Base-by-base conservation (phyloP, 2,329 filamentous ascomycete genomes). In the Emmonsia crescens region DNA sequence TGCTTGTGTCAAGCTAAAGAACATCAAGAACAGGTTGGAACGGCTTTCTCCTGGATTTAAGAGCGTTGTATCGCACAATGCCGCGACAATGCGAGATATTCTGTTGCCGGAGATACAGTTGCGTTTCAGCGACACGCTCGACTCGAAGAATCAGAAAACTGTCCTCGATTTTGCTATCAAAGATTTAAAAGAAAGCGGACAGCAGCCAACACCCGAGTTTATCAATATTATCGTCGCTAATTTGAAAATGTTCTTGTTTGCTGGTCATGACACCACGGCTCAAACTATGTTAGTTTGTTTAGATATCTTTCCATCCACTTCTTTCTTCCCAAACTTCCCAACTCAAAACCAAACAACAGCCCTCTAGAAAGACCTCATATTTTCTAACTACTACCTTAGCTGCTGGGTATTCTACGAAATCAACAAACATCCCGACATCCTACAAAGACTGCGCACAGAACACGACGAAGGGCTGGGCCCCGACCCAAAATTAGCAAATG, bases 391-490 rank as follows among this genome's bases (percentile, higher is more conserved):
- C 9, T 9, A 14, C 21, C 44, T 24, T 48, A 27, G 44, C 27
- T 48, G 44, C 44, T 27, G 44, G 21, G 3, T 48, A 27, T 24
- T 24, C 44, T 48, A 48, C 44, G 44, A 48, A 48, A 48, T 48
- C 21, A 27, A 27, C 44, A 48, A 48, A 48, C 61, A 75, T 56
- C 75, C 75, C 0, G 64, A 69, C 1, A 64, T 68, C 44, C 69
- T 77, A 5, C 66, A 66, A 1, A 71, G 69, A 2, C 70, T 82
- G 24, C 74, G 77, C 21, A 67, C 73, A 33, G 83, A 86, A 68
- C 82, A 83, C 67, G 78, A 82, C 62, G 70, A 70, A 1, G 72
- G 85, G 19, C 79, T 85, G 42, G 79, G 81, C 12, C 61, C 74
- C 0, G 75, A 80, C 42, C 67, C 73, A 3, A 66, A 72, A 2